Evolutionary conservation across 208 protist species (phyloP).

Genomic region (Crithidia sp.): DNA sequence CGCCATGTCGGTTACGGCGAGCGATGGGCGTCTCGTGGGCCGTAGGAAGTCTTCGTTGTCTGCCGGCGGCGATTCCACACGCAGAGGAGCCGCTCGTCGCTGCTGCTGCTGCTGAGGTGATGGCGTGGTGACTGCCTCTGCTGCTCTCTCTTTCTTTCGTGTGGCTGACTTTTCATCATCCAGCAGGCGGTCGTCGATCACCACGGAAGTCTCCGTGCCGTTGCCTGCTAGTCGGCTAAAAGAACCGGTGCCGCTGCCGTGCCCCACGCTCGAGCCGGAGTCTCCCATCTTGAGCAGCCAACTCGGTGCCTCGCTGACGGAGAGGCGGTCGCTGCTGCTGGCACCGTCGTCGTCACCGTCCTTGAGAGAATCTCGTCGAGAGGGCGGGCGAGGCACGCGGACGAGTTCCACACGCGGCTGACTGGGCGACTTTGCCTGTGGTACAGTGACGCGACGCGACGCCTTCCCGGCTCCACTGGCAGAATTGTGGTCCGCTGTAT

Average conservation of each 20-base stretch:
- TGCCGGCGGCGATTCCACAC: background rate
- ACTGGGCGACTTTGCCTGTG: background rate
- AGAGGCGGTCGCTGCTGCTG: background rate
- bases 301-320: background rate
- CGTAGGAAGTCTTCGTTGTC: constrained; percentile 9
- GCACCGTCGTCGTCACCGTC: background rate
- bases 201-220: background rate
- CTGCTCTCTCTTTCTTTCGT: too few species aligned
- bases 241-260: background rate
- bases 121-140: background rate
- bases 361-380: background rate
- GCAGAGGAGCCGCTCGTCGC: background rate
- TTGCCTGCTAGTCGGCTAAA: background rate
- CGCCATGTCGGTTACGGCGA: background rate
- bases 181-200: background rate
- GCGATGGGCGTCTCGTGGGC: background rate
- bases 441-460: constrained; percentile 3
- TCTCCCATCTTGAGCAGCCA: background rate
- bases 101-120: background rate
- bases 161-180: background rate
- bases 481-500: background rate
- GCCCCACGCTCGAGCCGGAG: background rate
- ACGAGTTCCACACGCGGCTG: background rate
- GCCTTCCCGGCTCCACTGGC: background rate
- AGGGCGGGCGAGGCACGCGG: background rate